A percentile compares a stretch with the other conserved stretches of the same genome.
Conservation (phyloP, 441 rosid genomes). For the Jatropha multifida region DNA sequence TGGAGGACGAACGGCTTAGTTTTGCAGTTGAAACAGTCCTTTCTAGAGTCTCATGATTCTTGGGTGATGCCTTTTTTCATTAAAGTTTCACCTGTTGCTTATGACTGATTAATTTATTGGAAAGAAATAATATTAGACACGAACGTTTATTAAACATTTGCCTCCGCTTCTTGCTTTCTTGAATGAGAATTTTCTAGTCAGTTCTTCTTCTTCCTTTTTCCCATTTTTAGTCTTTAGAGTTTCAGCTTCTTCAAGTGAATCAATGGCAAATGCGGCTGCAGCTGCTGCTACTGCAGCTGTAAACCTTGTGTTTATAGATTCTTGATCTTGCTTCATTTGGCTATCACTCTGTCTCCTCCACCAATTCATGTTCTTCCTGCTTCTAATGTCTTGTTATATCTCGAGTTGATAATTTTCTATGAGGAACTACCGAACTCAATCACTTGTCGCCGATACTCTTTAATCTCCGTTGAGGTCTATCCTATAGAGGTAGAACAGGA, state of each 20-base stretch:
- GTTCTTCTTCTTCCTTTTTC: constrained; percentile 5
- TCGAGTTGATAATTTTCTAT: no score
- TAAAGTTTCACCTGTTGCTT: constrained; percentile 16
- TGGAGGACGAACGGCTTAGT: constrained; percentile 17
- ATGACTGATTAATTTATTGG: not conserved
- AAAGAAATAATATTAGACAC: not conserved
- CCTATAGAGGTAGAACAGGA: not conserved
- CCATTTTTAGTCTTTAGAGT: constrained; percentile 7
- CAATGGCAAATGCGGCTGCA: constrained; percentile 25
- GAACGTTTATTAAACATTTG: constrained; percentile 2
- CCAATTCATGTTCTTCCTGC: constrained; percentile 3
- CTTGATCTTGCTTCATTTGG: constrained; percentile 17
- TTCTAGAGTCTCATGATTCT: constrained; percentile 7
- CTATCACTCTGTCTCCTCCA: constrained; percentile 3
- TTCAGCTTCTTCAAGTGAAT: constrained; percentile 28
- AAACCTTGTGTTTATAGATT: constrained; percentile 12
- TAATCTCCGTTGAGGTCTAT: no score
- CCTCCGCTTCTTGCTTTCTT: constrained; percentile 26
- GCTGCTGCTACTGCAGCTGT: constrained; percentile 36
- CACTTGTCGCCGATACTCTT: no score
- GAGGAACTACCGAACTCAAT: no score
- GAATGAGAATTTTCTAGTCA: constrained; percentile 17
- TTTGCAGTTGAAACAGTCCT: constrained; percentile 17
- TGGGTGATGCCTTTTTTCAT: constrained; percentile 8
- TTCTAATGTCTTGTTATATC: no score